A percentile compares a stretch with the other conserved stretches of the same genome.
Conservation (phyloP, 2,329 filamentous ascomycete species). For the Neurospora sp. region DNA sequence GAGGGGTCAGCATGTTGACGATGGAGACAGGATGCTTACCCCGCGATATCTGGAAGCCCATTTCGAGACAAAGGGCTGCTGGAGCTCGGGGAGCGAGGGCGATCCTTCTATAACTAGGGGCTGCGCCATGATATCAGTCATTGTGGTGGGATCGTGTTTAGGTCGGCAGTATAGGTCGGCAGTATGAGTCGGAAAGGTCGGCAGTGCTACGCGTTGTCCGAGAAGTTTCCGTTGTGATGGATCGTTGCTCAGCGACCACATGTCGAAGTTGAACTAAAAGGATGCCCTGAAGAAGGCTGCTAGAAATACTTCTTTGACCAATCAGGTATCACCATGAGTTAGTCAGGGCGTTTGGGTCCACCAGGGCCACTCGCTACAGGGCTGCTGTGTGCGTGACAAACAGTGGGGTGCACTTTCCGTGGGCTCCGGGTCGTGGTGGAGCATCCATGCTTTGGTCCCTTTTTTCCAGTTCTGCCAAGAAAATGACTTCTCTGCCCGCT, state of each 20-base stretch:
- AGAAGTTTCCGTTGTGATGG: not conserved
- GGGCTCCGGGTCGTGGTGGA: not conserved
- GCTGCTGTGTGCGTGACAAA: not conserved
- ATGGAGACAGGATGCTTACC: conserved; percentile 29
- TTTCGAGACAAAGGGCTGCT: conserved; percentile 39
- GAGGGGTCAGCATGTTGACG: not conserved
- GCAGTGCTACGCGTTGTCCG: not conserved
- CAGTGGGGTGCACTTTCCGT: not conserved
- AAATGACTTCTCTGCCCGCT: not conserved
- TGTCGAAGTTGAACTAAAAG: not conserved
- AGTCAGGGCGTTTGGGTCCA: not conserved
- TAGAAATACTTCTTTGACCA: not conserved
- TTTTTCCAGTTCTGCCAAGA: not conserved
- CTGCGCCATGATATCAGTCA: conserved; percentile 29
- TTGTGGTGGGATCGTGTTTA: conserved; percentile 15
- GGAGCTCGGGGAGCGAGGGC: conserved; percentile 6
- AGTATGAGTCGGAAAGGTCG: not conserved
- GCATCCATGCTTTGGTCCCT: not conserved
- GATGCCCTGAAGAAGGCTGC: not conserved
- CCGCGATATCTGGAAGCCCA: conserved; percentile 53
- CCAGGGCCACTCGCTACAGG: not conserved
- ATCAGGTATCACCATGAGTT: not conserved
- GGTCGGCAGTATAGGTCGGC: not conserved
- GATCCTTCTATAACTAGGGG: conserved; percentile 10
- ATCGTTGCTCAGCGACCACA: not conserved